These are phyloP conservation scores for Sphaerobolus stellatus DNA, from an alignment of 1,284 basidiomycete species.

Conservation along the genomic window DNA sequence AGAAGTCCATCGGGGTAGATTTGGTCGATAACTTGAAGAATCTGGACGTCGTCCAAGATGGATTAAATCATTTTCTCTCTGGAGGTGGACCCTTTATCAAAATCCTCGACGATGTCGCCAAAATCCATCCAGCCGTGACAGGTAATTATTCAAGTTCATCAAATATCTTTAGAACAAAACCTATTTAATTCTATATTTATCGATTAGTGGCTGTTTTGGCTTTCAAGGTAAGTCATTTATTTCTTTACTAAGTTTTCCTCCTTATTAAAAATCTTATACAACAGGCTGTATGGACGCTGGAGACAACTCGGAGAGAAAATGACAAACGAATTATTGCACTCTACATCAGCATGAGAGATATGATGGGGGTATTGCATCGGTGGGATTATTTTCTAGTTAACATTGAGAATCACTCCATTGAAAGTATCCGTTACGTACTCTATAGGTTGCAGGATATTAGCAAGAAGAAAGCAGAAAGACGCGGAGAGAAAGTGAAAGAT, in stretches of 20 bases:
- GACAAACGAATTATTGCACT: conserved; percentile 42
- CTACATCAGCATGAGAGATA: conserved; percentile 44
- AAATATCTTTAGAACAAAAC: background rate
- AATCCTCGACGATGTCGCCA: background rate
- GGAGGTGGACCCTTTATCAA: background rate
- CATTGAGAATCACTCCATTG: background rate
- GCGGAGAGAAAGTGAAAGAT: background rate
- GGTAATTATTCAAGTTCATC: too few relatives aligned
- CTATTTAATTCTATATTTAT: background rate
- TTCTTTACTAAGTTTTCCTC: background rate
- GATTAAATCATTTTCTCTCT: background rate
- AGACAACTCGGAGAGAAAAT: conserved; percentile 41
- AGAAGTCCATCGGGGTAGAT: too few relatives aligned
- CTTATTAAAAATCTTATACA: background rate
- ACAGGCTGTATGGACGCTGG: conserved; percentile 38
- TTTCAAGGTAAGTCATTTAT: conserved; percentile 31
- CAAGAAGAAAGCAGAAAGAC: background rate
- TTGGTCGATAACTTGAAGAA: background rate
- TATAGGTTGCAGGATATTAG: background rate
- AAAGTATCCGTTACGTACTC: background rate
- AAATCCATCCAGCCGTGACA: background rate
- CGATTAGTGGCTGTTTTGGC: conserved; percentile 42
- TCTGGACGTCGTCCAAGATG: background rate
- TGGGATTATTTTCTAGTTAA: conserved; percentile 26
- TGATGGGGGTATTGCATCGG: conserved; percentile 44